Evolutionary conservation across 345 rosid species (phyloP).

Genomic region (Gossypium australe): DNA sequence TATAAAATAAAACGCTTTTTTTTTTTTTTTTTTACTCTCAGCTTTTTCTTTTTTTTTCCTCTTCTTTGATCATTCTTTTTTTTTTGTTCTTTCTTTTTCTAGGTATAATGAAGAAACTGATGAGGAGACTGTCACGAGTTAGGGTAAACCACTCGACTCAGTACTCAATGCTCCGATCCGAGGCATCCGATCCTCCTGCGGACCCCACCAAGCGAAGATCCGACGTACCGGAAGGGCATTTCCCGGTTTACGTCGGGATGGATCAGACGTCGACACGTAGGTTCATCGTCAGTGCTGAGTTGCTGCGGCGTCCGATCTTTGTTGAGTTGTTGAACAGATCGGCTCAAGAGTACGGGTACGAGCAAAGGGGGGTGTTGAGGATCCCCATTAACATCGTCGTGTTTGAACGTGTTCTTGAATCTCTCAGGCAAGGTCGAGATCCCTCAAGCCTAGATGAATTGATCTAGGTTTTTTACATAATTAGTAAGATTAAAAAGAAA

Average conservation of each 20-base stretch:
- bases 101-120: constrained; percentile 6
- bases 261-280: constrained; percentile 7
- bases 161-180: constrained; percentile 6
- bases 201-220: not conserved
- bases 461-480: not conserved
- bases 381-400: constrained; percentile 15
- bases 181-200: not conserved
- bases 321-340: constrained; percentile 15
- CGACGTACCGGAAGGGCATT: constrained; percentile 19
- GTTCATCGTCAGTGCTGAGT: constrained; percentile 18
- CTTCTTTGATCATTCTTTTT: not conserved
- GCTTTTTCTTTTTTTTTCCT: not conserved
- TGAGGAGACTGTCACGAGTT: constrained; percentile 8
- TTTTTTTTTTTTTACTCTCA: not conserved
- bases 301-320: constrained; percentile 19
- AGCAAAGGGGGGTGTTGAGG: constrained; percentile 20
- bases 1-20: no score
- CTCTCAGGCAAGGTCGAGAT: constrained; percentile 12
- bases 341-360: constrained; percentile 25
- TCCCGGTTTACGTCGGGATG: constrained; percentile 19
- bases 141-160: not conserved
- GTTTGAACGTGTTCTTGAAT: constrained; percentile 19
- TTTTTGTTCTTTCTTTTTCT: not conserved
- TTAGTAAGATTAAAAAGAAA: not conserved
- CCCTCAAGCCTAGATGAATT: constrained; percentile 9